These are phyloP conservation scores for Triadica sebifera DNA, from an alignment of 345 rosid species.

Conservation along the genomic window DNA sequence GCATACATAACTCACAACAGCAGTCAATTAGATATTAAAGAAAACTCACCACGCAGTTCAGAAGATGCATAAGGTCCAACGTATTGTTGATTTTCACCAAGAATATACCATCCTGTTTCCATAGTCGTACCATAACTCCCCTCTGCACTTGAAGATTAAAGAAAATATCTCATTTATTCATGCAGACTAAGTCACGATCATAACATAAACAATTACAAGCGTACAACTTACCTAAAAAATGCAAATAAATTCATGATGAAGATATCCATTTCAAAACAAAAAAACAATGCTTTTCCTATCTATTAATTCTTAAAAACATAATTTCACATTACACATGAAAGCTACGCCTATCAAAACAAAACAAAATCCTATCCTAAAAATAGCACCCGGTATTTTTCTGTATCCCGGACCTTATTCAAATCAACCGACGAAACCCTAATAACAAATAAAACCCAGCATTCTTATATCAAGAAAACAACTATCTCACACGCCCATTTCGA, in stretches of 20 bases:
- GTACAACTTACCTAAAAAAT: neutral
- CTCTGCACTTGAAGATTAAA: slow-evolving; percentile 11
- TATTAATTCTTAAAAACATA: neutral
- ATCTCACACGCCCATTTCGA: neutral
- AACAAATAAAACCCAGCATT: neutral
- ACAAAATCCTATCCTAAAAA: neutral
- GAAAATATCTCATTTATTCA: neutral
- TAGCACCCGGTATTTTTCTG: neutral
- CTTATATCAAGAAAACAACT: neutral
- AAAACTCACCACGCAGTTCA: slow-evolving; percentile 68
- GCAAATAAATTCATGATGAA: neutral
- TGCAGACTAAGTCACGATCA: neutral
- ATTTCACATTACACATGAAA: neutral
- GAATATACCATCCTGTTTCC: slow-evolving; percentile 74
- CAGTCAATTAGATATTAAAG: neutral
- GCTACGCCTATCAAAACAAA: neutral
- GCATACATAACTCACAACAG: slow-evolving; percentile 1
- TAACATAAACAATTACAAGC: neutral
- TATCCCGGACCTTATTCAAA: neutral
- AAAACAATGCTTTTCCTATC: neutral
- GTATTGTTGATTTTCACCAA: slow-evolving; percentile 62
- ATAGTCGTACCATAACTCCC: slow-evolving; percentile 18
- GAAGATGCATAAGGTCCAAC: slow-evolving; percentile 71
- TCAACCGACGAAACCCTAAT: neutral
- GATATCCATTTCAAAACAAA: too few species aligned